Evolutionary conservation across 768 basidiomycete species (phyloP), one percentile per base, ranked within the genome.

Genomic region (Suillus cothurnatus): DNA sequence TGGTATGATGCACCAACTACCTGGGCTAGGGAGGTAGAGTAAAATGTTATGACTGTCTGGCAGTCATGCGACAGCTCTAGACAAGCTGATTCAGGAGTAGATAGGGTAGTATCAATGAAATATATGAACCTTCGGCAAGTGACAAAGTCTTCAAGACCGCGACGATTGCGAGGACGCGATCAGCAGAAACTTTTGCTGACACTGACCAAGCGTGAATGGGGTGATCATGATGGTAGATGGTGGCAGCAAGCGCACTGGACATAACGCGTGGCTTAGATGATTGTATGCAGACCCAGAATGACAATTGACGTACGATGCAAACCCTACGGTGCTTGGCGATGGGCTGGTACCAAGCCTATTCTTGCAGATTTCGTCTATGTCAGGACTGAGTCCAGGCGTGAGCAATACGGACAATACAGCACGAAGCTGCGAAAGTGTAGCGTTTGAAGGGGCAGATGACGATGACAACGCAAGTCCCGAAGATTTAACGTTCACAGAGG

Each of bases 11-110:
- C 70, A 1, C 93, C 93, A 15, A 93, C 83, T 9, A 78, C 78
- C 21, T 84, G 79, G 1, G 85, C 82, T 34, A 98, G 79, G 2
- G 92, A 89, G 0, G 89, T 85, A 0, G 90, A 84, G 74, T 95
- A 97, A 74, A 93, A 97, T 0, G 90, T 84, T 66, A 92, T 89
- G 26, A 93, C 86, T 1, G 90, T 88, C 66, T 86, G 89, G 19
- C 90, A 89, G 34, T 82, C 82, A 61, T 89, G 87, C 61, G 88
- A 84, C 6, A 88, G 80, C 45, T 92, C 94, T 94, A 67, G 0
- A 31, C 64, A 45, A 34, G 61, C 11, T 12, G 17, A 11, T 45
- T 53, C 66, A 68, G 41, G 55, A 43, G 60, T 39, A 14, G 11
- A 56, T 19, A 8, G 26, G 8, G 8, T 31, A 61, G 23, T 3